A percentile compares a stretch with the other conserved stretches of the same genome.
Conservation (phyloP, 208 protist species). For the Strigomonas culicis region DNA sequence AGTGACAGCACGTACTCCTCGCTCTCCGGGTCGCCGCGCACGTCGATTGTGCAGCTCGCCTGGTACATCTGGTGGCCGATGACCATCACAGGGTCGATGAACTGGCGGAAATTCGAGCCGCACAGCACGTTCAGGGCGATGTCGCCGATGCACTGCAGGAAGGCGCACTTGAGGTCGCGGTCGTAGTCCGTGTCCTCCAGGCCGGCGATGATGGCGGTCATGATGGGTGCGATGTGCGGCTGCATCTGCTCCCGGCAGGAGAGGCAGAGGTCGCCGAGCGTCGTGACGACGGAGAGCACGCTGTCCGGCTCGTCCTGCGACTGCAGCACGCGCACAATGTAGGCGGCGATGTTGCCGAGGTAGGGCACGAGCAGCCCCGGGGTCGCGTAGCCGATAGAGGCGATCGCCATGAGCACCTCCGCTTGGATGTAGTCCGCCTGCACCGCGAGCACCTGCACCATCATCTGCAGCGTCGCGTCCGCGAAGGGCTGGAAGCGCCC, state of each 20-base stretch:
- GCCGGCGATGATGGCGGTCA: slow-evolving; percentile 80
- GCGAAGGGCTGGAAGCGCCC: slow-evolving; percentile 39
- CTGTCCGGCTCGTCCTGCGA: slow-evolving; percentile 81
- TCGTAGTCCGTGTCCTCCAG: slow-evolving; percentile 74
- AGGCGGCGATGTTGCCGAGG: slow-evolving; percentile 72
- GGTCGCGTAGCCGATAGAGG: slow-evolving; percentile 84
- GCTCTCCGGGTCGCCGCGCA: slow-evolving; percentile 60
- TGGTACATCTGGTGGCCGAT: slow-evolving; percentile 70
- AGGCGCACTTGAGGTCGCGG: slow-evolving; percentile 92
- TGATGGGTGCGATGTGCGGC: slow-evolving; percentile 76
- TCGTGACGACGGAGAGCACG: slow-evolving; percentile 81
- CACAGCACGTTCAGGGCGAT: slow-evolving; percentile 93
- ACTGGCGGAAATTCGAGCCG: slow-evolving; percentile 78
- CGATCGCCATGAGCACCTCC: slow-evolving; percentile 94
- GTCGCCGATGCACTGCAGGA: slow-evolving; percentile 94
- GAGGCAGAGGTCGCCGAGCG: slow-evolving; percentile 94
- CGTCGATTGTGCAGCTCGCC: slow-evolving; percentile 54
- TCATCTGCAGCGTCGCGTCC: slow-evolving; percentile 45
- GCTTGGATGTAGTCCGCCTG: slow-evolving; percentile 83
- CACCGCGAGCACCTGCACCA: slow-evolving; percentile 52
- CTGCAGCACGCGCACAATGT: slow-evolving; percentile 75
- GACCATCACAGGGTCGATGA: slow-evolving; percentile 78
- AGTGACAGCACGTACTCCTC: slow-evolving; percentile 83
- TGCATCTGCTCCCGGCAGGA: slow-evolving; percentile 59
- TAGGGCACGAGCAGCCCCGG: slow-evolving; percentile 78